Percentiles rank a stretch among this genome's conserved stretches.
Evolutionary conservation across 768 basidiomycete genomes (phyloP).

Genomic region (Leccinum obscurum): DNA sequence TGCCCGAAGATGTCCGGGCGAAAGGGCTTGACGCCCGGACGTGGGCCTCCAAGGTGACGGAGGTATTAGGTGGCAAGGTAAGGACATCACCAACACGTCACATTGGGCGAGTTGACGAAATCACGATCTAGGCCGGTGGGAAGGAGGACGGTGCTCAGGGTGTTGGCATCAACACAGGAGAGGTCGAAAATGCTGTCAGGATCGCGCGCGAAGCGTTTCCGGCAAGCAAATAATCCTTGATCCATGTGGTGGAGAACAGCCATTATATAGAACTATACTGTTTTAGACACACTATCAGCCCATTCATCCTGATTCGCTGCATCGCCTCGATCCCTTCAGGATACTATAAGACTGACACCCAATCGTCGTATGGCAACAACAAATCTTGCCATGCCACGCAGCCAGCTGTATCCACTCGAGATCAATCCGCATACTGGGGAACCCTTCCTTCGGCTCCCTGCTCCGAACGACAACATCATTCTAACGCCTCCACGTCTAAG

Average conservation of each 20-base stretch:
- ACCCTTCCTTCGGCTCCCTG: slow-evolving; percentile 53
- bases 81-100: slow-evolving; percentile 14
- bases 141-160: slow-evolving; percentile 93
- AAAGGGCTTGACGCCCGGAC: slow-evolving; percentile 77
- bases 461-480: slow-evolving; percentile 53
- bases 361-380: not conserved
- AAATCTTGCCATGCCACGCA: slow-evolving; percentile 15
- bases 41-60: slow-evolving; percentile 83
- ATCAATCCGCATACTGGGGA: slow-evolving; percentile 46
- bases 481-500: slow-evolving; percentile 55
- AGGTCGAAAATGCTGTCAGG: slow-evolving; percentile 65
- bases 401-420: slow-evolving; percentile 41
- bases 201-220: slow-evolving; percentile 49
- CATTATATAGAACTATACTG: not conserved
- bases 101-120: slow-evolving; percentile 9
- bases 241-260: not conserved
- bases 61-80: slow-evolving; percentile 90
- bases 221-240: slow-evolving; percentile 14
- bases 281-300: not conserved
- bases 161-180: slow-evolving; percentile 66
- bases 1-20: slow-evolving; percentile 61
- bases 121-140: slow-evolving; percentile 73
- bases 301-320: not conserved
- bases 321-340: not conserved
- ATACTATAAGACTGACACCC: not conserved